A percentile compares a stretch with the other conserved stretches of the same genome.
Conservation (phyloP, 192 early-diverging fungal genomes). For the Rhizoclosmatium sp. region DNA sequence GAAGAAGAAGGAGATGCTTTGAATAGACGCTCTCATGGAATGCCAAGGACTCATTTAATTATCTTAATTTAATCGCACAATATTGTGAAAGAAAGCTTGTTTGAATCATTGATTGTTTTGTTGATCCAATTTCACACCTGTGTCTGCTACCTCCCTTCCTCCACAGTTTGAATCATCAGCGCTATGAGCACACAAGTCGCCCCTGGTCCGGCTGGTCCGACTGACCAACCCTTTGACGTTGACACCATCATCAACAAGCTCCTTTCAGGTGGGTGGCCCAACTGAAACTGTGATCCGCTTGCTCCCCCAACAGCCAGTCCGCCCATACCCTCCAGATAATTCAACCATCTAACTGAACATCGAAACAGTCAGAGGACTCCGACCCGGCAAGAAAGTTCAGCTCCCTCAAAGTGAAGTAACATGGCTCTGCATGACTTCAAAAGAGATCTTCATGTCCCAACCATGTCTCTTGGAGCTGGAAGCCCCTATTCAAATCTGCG, state of each 20-base stretch:
- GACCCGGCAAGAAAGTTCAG: conserved; percentile 95
- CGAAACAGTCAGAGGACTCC: conserved; percentile 81
- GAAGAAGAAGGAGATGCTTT: conserved; percentile 39
- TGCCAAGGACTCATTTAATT: neutral
- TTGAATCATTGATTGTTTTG: no score
- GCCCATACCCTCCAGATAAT: no score
- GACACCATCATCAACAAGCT: conserved; percentile 89
- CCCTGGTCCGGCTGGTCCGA: neutral
- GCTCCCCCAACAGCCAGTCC: no score
- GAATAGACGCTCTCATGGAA: neutral
- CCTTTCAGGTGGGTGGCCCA: conserved; percentile 76
- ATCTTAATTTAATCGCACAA: neutral
- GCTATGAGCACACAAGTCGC: no score
- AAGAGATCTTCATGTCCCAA: conserved; percentile 93
- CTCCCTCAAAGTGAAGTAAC: conserved; percentile 93
- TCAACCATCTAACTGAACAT: no score
- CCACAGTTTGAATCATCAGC: no score
- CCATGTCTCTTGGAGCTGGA: conserved; percentile 90
- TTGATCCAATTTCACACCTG: no score
- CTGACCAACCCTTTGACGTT: conserved; percentile 68
- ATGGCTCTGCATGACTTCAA: conserved; percentile 88
- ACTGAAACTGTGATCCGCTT: no score
- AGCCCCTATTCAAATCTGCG: conserved; percentile 95
- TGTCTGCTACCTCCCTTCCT: no score
- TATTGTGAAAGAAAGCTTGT: no score